phyloP scores from a whole-genome alignment of 1,284 basidiomycete genomes.

The Cystobasidiaceae sp. region DNA sequence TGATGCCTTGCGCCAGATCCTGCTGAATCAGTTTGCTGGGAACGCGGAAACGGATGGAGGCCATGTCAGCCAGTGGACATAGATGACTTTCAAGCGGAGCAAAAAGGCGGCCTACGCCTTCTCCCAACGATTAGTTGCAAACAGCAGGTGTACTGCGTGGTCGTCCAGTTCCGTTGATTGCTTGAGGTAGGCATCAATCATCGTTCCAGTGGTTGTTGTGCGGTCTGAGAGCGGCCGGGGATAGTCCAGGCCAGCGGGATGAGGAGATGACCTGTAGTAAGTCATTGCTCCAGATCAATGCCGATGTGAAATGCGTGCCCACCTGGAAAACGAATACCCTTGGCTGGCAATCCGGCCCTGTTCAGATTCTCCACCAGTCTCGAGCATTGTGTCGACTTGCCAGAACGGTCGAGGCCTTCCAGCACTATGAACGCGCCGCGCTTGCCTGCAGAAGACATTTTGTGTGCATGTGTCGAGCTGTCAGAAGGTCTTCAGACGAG shows the following conservation, averaged over 20 bases:
- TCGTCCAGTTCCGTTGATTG: slow-evolving; percentile 82
- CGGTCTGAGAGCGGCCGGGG: no score
- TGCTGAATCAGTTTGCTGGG: slow-evolving; percentile 60
- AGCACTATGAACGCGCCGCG: slow-evolving; percentile 83
- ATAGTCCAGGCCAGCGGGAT: no score
- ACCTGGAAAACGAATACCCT: slow-evolving; percentile 83
- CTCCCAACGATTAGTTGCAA: slow-evolving; percentile 97
- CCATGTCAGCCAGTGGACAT: slow-evolving; percentile 4
- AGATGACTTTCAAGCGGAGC: neutral
- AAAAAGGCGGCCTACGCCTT: slow-evolving; percentile 61
- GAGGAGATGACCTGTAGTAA: neutral
- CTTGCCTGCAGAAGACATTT: neutral
- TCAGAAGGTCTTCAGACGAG: no score
- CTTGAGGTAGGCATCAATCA: slow-evolving; percentile 87
- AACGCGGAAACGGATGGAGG: neutral
- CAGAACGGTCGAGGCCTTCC: slow-evolving; percentile 88
- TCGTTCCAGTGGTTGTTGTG: slow-evolving; percentile 81
- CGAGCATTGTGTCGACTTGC: slow-evolving; percentile 79
- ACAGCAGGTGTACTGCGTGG: slow-evolving; percentile 85
- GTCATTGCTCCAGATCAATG: neutral
- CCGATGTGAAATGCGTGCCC: slow-evolving; percentile 36
- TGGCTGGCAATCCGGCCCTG: slow-evolving; percentile 43
- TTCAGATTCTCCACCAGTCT: slow-evolving; percentile 56
- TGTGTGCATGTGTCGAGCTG: no score
- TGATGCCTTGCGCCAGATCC: slow-evolving; percentile 61